Conservation (phyloP, 768 basidiomycete genomes). For the Candolleomyces aberdarensis region DNA sequence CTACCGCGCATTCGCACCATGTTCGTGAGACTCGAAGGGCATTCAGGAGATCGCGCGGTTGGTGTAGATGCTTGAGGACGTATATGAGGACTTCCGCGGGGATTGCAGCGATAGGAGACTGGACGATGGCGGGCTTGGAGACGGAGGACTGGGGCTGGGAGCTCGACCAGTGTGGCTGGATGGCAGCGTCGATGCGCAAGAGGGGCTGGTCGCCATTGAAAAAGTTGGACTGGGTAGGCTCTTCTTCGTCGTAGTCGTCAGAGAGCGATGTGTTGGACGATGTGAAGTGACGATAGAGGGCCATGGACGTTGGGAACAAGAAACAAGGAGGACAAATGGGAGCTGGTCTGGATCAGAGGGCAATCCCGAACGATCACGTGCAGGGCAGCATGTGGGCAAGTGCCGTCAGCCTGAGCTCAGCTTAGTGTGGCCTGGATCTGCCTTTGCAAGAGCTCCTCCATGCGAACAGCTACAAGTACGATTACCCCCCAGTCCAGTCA, state of each 20-base stretch:
- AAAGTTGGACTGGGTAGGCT: slow-evolving; percentile 45
- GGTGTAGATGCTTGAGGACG: slow-evolving; percentile 81
- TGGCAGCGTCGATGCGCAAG: slow-evolving; percentile 33
- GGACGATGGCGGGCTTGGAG: slow-evolving; percentile 24
- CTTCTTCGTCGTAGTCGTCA: slow-evolving; percentile 69
- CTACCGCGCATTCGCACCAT: slow-evolving; percentile 96
- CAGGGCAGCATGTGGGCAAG: not conserved
- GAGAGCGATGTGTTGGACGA: slow-evolving; percentile 79
- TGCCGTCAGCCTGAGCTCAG: not conserved
- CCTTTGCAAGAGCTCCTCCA: not conserved
- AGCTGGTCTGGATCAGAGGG: not conserved
- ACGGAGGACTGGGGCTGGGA: slow-evolving; percentile 25
- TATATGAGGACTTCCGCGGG: slow-evolving; percentile 93
- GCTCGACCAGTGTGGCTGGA: slow-evolving; percentile 67
- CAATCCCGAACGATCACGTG: not conserved
- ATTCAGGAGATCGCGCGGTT: slow-evolving; percentile 68
- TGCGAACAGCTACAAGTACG: not conserved
- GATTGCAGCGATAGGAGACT: slow-evolving; percentile 61
- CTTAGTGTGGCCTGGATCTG: not conserved
- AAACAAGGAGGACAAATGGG: slow-evolving; percentile 11
- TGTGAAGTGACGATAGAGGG: slow-evolving; percentile 53
- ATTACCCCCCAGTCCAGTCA: slow-evolving; percentile 3
- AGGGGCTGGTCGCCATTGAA: slow-evolving; percentile 46
- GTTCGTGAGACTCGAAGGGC: slow-evolving; percentile 79
- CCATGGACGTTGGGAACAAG: slow-evolving; percentile 26